phyloP scores from a whole-genome alignment of 1,284 basidiomycete species.

The Irpex lacteus region DNA sequence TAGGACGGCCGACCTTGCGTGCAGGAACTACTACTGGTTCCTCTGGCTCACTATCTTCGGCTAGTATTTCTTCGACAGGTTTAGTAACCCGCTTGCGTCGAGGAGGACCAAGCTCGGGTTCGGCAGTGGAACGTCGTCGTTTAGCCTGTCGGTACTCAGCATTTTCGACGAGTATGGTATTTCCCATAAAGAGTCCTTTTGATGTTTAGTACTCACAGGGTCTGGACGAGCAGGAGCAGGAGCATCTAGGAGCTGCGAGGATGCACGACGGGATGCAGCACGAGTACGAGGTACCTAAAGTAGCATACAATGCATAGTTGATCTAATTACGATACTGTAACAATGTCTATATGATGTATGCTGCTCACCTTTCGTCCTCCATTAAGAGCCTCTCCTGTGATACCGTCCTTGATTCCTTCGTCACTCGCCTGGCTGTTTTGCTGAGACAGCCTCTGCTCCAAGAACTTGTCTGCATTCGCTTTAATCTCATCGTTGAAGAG shows the following conservation, averaged over 20 bases:
- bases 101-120: conserved; percentile 54
- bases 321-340: conserved; percentile 1
- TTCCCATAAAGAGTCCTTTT: background rate
- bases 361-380: conserved; percentile 42
- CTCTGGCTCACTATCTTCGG: conserved; percentile 79
- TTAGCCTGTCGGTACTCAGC: conserved; percentile 41
- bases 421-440: conserved; percentile 72
- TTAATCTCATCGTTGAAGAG: conserved; percentile 80
- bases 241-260: conserved; percentile 21
- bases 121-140: conserved; percentile 64
- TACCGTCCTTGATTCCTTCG: conserved; percentile 75
- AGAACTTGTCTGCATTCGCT: conserved; percentile 56
- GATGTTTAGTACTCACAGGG: conserved; percentile 38
- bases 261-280: conserved; percentile 6
- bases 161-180: conserved; percentile 3
- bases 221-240: conserved; percentile 35
- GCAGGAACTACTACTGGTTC: conserved; percentile 39
- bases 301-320: background rate
- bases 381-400: conserved; percentile 64
- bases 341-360: background rate
- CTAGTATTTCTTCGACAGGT: conserved; percentile 41
- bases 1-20: conserved; percentile 59
- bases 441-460: conserved; percentile 63
- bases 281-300: conserved; percentile 3
- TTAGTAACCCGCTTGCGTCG: conserved; percentile 37